phyloP scores from a whole-genome alignment of 371 early-diverging fungal genomes.

The Mortierella sp. region DNA sequence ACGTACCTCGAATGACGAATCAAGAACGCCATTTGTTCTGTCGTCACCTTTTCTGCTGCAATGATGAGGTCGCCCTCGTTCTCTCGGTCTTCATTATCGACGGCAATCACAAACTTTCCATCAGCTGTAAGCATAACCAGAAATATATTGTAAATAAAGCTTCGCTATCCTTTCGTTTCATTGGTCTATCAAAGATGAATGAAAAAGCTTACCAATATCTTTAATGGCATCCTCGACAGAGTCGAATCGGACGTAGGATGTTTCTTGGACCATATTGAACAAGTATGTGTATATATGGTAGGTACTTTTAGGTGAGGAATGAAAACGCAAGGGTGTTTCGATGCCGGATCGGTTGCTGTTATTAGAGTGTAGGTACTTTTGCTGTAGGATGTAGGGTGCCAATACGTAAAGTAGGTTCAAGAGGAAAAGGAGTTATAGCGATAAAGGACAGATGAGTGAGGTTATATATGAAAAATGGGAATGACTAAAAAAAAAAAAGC shows the following conservation, averaged over 20 bases:
- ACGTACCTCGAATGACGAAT: constrained; percentile 91
- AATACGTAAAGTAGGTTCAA: no score
- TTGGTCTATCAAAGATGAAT: not conserved
- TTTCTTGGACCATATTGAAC: constrained; percentile 41
- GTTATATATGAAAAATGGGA: not conserved
- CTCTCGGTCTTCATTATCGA: constrained; percentile 97
- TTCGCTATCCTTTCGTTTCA: no score
- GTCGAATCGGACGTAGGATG: constrained; percentile 66
- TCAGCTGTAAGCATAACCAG: constrained; percentile 54
- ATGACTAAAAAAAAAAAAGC: not conserved
- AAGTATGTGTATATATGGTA: not conserved
- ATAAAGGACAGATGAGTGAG: no score
- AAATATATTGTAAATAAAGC: constrained; percentile 1
- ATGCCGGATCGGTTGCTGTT: no score
- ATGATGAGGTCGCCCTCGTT: constrained; percentile 98
- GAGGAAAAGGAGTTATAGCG: no score
- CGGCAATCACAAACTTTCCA: constrained; percentile 91
- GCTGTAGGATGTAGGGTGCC: no score
- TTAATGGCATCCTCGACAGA: constrained; percentile 78
- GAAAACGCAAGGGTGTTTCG: not conserved
- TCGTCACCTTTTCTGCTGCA: constrained; percentile 89
- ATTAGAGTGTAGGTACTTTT: no score
- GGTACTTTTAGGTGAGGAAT: not conserved
- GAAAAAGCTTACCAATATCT: constrained; percentile 70
- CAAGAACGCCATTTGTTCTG: constrained; percentile 93